Base-by-base conservation (phyloP, 2,329 filamentous ascomycete species). In the Penicillium sp. region DNA sequence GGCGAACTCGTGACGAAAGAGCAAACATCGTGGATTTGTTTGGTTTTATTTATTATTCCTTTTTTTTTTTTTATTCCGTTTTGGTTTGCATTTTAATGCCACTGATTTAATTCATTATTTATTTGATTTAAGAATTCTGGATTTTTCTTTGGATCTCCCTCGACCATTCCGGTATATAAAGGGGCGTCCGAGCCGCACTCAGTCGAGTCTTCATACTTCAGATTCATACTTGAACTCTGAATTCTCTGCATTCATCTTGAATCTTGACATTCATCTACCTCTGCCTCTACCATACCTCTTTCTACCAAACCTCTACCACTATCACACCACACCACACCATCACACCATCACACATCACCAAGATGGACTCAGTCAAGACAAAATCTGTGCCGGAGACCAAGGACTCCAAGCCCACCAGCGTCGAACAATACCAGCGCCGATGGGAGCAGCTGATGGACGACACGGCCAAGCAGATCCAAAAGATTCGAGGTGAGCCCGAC, bases 391-490 rank as follows among this genome's bases (percentile, higher is more conserved):
- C 24, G 20, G 37, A 36, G 7, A 46, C 26, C 21, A 46, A 52
- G 20, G 36, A 46, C 30, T 10, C 12, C 46, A 52, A 55, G 33
- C 53, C 55, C 21, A 47, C 17, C 40, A 56, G 36, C 13, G 39
- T 60, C 21, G 58, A 60, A 45, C 36, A 37, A 33, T 60, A 60
- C 18, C 58, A 60, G 15, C 41, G 43, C 17, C 49, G 34, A 44
- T 60, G 58, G 58, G 53, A 49, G 2, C 52, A 60, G 45, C 32
- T 60, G 34, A 51, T 58, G 51, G 49, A 60, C 32, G 47, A 56
- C 18, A 60, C 53, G 13, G 45, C 55, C 40, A 46, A 42, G 44
- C 53, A 58, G 9, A 48, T 60, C 27, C 46, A 54, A 37, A 56
- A 51, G 34, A 58, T 60, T 36, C 44, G 46, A 52, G 52, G 58